Evolutionary conservation across 2,329 filamentous ascomycete genomes (phyloP).

Genomic region (Fusarium goolgardi): DNA sequence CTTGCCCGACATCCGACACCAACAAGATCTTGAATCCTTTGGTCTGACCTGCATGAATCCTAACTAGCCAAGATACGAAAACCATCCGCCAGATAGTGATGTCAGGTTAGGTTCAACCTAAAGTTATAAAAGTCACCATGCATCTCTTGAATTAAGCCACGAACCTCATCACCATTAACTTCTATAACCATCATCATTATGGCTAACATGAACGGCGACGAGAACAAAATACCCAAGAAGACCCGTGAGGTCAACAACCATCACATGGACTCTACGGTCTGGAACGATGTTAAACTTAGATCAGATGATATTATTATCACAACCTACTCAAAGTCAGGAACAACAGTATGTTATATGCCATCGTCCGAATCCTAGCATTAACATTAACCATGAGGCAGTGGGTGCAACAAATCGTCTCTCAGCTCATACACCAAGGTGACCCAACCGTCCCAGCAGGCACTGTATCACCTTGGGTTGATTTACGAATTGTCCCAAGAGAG

Average conservation of each 20-base stretch:
- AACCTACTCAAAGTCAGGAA: constrained; percentile 18
- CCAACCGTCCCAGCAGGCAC: neutral
- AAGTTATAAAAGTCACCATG: neutral
- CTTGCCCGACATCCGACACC: neutral
- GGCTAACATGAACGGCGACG: neutral
- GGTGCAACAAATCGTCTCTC: constrained; percentile 21
- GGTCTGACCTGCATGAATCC: no score
- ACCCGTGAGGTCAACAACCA: constrained; percentile 20
- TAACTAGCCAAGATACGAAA: neutral
- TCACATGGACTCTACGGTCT: constrained; percentile 23
- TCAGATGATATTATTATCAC: constrained; percentile 23
- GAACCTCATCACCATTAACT: neutral
- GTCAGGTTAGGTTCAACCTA: neutral
- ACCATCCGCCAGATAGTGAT: neutral
- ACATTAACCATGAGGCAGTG: neutral
- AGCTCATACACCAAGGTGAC: constrained; percentile 14
- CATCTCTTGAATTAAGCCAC: no score
- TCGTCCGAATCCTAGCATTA: fast-evolving
- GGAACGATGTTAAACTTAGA: constrained; percentile 17
- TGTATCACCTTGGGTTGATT: constrained; percentile 15
- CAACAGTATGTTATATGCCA: neutral
- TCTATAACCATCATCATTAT: neutral
- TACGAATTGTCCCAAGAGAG: constrained; percentile 1
- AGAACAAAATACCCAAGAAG: constrained; percentile 12
- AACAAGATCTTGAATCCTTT: neutral